A percentile compares a stretch with the other conserved stretches of the same genome.
These are phyloP conservation scores for Aspergillus sp. DNA, from an alignment of 2,329 filamentous ascomycete species.

Conservation along the genomic window DNA sequence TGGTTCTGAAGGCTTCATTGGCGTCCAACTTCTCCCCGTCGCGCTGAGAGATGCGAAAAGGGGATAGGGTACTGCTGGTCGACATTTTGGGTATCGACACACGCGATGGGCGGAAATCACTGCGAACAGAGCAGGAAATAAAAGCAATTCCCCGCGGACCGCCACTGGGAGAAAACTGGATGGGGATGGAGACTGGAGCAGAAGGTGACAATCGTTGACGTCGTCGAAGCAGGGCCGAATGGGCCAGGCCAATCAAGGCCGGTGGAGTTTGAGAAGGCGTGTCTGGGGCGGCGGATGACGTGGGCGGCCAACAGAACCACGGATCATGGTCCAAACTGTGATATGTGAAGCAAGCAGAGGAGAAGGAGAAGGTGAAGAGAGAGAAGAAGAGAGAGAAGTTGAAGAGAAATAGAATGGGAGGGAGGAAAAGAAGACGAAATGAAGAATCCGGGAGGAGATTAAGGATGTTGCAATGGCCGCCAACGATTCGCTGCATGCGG, in stretches of 20 bases:
- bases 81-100: conserved; percentile 13
- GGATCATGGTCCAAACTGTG: neutral
- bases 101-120: neutral
- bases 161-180: neutral
- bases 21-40: conserved; percentile 30
- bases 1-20: conserved; percentile 34
- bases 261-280: neutral
- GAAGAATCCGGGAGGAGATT: conserved; percentile 1
- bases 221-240: neutral
- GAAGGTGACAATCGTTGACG: neutral
- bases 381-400: neutral
- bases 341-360: too few species aligned
- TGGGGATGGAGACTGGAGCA: neutral
- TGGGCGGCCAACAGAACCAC: neutral
- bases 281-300: too few species aligned
- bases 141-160: neutral
- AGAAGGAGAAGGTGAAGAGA: conserved; percentile 4
- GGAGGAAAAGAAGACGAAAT: conserved; percentile 3
- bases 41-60: conserved; percentile 34
- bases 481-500: conserved; percentile 1
- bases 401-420: neutral
- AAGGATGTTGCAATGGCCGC: neutral
- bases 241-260: neutral
- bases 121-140: neutral
- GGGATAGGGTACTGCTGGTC: conserved; percentile 12